Base-by-base conservation (phyloP, 176 grass and related monocot species). In the Cenchrus fungigraminus region DNA sequence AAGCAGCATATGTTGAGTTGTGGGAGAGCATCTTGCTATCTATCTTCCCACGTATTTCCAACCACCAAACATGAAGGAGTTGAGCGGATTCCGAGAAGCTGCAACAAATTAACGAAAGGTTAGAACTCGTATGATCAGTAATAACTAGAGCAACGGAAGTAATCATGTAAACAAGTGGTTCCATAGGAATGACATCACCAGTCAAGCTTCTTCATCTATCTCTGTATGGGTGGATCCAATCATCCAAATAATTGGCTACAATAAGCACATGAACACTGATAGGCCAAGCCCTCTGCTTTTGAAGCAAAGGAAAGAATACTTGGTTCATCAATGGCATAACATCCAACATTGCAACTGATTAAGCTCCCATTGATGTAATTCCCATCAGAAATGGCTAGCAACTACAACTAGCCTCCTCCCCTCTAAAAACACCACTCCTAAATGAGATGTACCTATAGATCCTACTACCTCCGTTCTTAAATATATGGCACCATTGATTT, bases 31-130 rank as follows among this genome's bases (percentile, higher is more conserved):
- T 84, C 45, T 60, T 88, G 79, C 53, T 91, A 1, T 83, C 31
- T 1, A 98, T 95, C 54, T 55, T 91, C 28, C 91, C 89, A 32
- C 3, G 9, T 40, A 98, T 81, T 37, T 93, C 95, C 44, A 95
- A 25, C 95, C 91, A 92, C 80, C 91, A 98, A 32, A 98, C 93
- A 9, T 4, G 0, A 11, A 20, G 0, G 14, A 98, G 93, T 76
- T 87, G 11, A 3, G 87, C 89, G 20, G 61, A 82, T 69, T 93
- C 84, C 0, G 59, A 31, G 58, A 93, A 86, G 58, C 91, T 97
- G 73, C 45, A 4, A 2, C 15, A 61, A 11, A 53, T 22, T 31
- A 71, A 45, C 37, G 34, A 46, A 5, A 28, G 59, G 22, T 62
- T 62, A 28, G 28, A 28, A 22, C 28, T 28, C 22, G 59, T 34